Base-by-base conservation (phyloP, 2,329 filamentous ascomycete genomes). In the Westerdykella sp. region DNA sequence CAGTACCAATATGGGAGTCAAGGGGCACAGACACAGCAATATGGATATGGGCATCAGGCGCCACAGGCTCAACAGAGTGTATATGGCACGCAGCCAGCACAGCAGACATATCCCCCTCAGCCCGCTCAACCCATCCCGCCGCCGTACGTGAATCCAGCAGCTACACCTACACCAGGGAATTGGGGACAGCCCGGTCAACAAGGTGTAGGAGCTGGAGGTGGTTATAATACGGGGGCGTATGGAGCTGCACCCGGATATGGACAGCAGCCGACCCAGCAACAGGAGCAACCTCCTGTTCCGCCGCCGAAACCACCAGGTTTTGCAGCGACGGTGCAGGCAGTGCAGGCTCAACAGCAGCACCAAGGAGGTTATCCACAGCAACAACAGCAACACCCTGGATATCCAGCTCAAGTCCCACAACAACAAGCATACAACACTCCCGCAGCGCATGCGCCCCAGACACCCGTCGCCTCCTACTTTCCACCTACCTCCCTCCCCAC, bases 251-350 rank as follows among this genome's bases (percentile, higher is more conserved):
- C 57, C 41, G 36, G 39, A 23, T 53, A 56, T 30, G 47, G 38
- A 40, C 51, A 54, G 14, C 50, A 53, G 44, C 50, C 46, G 31
- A 60, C 60, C 28, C 53, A 54, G 30, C 44, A 49, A 40, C 47
- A 51, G 44, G 60, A 65, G 39, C 42, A 56, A 16, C 60, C 63
- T 34, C 63, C 63, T 40, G 62, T 62, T n/a, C 62, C 63, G 7
- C 63, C 63, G 6, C 63, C 63, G 11, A 67, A 67, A 53, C 61
- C 60, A 9, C 49, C 59, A 28, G 57, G 58, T 34, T 65, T 65
- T 41, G 54, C 56, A 43, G 54, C 53, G 30, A 54, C 55, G 25
- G 50, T 56, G 7, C 59, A 62, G 23, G 35, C 44, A 59, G 51
- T 51, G 34, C 42, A 34, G 46, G 28, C 48, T 11, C 41, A 38